Evolutionary conservation across 192 early-diverging fungal species (phyloP), one percentile per base, ranked within the genome.

Genomic region (Thoreauomyces humboldtii): DNA sequence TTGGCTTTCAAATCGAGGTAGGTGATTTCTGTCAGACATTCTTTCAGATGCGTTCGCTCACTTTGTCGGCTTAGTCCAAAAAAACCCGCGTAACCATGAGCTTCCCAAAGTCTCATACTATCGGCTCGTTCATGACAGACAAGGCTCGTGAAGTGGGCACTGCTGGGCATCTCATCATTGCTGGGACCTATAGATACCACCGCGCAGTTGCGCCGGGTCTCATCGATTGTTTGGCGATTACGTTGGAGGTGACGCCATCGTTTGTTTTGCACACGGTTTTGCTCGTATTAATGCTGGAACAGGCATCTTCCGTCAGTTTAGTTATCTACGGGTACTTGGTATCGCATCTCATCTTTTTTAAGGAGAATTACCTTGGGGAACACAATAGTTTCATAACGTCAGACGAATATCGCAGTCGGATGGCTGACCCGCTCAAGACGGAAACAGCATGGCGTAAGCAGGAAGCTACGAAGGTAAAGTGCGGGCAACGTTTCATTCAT

Each of bases 301-400:
- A 88, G 86, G 73, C 77, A 2, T 73, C 80, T 34, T 72, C 81
- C 14, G 82, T 80, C 0, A 76, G 70, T 32, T 55, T 86, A n/a
- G 88, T 84, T 48, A 31, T 87, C 3, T 88, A 84, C 67, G 91
- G 89, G 7, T 83, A 83, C 44, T 61, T 89, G 21, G 76, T 90
- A 11, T 78, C 84, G 17, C 85, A 87, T 44, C 61, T 90, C 7
- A 70, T 92, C 15, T 82, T 85, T 24, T 51, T 92, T 12, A 83
- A 81, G 45, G 83, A 86, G 34, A 92, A 92, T 44, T 92, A 91
- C 63, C 72, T 86, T 37, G 89, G 88, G 21, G 68, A 76, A 21
- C 42, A 45, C 34, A 68, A 59, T 37, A 52, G 35, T 25, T 68
- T 68, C 41, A 43, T 60, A 21, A 60, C 66, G 17, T 48, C 58